phyloP scores from a whole-genome alignment of 169 alveolate genomes.

The Theileria orientalis region DNA sequence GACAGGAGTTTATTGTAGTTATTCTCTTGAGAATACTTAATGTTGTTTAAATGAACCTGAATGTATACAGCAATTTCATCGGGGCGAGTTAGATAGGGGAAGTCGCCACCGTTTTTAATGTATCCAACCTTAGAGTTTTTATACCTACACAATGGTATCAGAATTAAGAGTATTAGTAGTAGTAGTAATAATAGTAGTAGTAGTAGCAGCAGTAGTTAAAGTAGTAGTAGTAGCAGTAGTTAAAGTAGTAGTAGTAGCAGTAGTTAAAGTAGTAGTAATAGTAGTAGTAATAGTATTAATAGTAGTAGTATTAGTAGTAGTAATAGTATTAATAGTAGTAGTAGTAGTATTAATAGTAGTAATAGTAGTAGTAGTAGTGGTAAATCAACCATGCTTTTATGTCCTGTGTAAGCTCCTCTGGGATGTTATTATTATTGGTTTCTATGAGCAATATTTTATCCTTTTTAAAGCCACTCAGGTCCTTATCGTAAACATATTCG shows the following conservation, averaged over 20 bases:
- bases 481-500: slow-evolving; percentile 46
- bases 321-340: too few species aligned
- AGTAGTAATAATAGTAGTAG: too few species aligned
- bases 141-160: slow-evolving; percentile 50
- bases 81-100: slow-evolving; percentile 71
- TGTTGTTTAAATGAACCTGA: slow-evolving; percentile 67
- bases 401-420: slow-evolving; percentile 57
- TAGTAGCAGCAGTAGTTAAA: too few species aligned
- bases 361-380: too few species aligned
- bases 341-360: too few species aligned
- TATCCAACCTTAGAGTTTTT: slow-evolving; percentile 64
- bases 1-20: not conserved
- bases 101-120: slow-evolving; percentile 71
- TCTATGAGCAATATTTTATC: slow-evolving; percentile 61
- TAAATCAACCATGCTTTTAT: slow-evolving; percentile 40
- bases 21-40: not conserved
- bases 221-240: too few species aligned
- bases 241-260: too few species aligned
- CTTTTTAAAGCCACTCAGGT: slow-evolving; percentile 15
- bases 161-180: too few species aligned
- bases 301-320: too few species aligned
- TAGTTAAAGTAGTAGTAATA: too few species aligned
- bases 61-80: slow-evolving; percentile 71
- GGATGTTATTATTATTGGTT: slow-evolving; percentile 65
- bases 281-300: too few species aligned